Percentiles rank a stretch among this genome's conserved stretches.
phyloP scores from a whole-genome alignment of 1,284 basidiomycete genomes.

The Apiotrichum gamsii region DNA sequence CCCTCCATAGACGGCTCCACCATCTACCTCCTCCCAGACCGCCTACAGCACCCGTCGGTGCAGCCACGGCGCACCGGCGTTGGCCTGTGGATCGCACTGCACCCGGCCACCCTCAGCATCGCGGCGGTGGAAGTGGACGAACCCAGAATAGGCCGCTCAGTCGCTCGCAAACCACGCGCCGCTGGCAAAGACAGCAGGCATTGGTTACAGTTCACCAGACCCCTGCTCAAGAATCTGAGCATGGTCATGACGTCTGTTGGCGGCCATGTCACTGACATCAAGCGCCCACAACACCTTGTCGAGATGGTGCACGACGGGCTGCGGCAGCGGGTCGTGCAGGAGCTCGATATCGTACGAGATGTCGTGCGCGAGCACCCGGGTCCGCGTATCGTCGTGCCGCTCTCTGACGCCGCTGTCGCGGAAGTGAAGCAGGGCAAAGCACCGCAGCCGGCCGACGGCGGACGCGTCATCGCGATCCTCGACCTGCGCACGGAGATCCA shows the following conservation, averaged over 20 bases:
- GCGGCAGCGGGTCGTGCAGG: constrained; percentile 13
- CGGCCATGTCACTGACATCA: neutral
- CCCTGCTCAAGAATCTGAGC: neutral
- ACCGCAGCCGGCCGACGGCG: neutral
- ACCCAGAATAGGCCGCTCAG: too few relatives aligned
- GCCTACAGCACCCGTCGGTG: constrained; percentile 9
- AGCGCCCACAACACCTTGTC: constrained; percentile 1
- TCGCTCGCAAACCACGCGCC: too few relatives aligned
- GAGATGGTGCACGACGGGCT: constrained; percentile 15
- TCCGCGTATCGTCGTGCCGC: neutral
- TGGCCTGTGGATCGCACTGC: constrained; percentile 14
- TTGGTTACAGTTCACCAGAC: too few relatives aligned
- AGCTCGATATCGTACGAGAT: constrained; percentile 14
- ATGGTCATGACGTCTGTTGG: neutral
- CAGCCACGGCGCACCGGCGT: constrained; percentile 4
- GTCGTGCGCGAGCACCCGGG: neutral
- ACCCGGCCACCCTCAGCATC: too few relatives aligned
- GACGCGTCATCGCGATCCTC: constrained; percentile 1
- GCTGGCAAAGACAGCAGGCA: too few relatives aligned
- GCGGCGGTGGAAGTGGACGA: too few relatives aligned
- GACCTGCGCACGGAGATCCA: neutral
- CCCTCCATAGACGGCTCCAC: neutral
- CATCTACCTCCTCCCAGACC: constrained; percentile 12
- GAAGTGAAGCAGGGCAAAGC: neutral
- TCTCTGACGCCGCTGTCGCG: neutral